These are phyloP conservation scores for Cordyceps tenuipes DNA, from an alignment of 2,329 filamentous ascomycete species.

Conservation along the genomic window DNA sequence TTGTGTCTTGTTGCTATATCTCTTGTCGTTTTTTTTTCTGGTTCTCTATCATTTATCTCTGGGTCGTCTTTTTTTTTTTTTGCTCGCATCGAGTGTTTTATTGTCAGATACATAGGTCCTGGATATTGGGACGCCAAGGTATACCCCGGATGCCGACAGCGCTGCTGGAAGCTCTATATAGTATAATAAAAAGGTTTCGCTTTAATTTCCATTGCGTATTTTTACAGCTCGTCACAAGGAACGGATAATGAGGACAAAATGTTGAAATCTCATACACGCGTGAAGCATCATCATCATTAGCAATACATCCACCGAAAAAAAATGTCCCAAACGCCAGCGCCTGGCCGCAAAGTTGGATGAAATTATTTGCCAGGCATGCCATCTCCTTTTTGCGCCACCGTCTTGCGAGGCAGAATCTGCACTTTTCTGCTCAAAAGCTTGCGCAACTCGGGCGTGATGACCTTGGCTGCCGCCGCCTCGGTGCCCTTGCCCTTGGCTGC, in stretches of 20 bases:
- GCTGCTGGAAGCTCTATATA: not conserved
- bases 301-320: not conserved
- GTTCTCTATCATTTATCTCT: not conserved
- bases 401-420: constrained; percentile 33
- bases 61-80: not conserved
- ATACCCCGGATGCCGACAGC: not conserved
- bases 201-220: too few species aligned
- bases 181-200: not conserved
- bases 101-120: not conserved
- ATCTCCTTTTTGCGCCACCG: constrained; percentile 28
- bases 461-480: constrained; percentile 24
- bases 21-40: not conserved
- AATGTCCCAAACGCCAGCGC: not conserved
- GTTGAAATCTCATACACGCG: not conserved
- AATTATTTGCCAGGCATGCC: constrained; percentile 25
- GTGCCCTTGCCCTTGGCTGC: constrained; percentile 29
- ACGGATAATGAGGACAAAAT: too few species aligned
- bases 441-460: constrained; percentile 50
- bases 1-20: not conserved
- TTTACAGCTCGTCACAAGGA: not conserved
- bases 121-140: not conserved
- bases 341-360: not conserved
- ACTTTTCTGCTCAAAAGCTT: constrained; percentile 42
- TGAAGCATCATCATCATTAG: not conserved
- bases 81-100: not conserved